These are phyloP conservation scores for Populus hybrid DNA, from an alignment of 441 rosid genomes.

Conservation along the genomic window DNA sequence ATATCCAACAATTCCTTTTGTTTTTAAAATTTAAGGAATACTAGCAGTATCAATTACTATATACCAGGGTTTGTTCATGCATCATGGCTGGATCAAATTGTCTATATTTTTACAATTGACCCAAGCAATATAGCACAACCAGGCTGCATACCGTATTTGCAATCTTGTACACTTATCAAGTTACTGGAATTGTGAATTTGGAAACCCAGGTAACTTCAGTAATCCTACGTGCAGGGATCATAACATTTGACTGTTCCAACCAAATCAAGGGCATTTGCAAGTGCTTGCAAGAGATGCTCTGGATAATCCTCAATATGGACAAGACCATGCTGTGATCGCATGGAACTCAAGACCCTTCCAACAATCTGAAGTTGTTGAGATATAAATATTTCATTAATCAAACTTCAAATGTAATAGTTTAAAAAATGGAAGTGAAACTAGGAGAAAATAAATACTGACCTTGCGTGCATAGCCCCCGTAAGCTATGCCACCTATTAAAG, in stretches of 20 bases:
- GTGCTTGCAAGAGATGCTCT: slow-evolving; percentile 42
- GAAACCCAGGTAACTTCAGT: background rate
- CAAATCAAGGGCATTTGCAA: slow-evolving; percentile 42
- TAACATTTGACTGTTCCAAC: slow-evolving; percentile 57
- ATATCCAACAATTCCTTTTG: background rate
- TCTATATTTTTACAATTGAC: background rate
- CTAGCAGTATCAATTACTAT: background rate
- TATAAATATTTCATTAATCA: background rate
- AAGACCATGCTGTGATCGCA: slow-evolving; percentile 37
- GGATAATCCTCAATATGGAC: slow-evolving; percentile 45
- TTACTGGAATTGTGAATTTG: background rate
- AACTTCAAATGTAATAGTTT: background rate
- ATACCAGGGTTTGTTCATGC: background rate
- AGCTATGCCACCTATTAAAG: slow-evolving; percentile 55
- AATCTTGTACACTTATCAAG: background rate
- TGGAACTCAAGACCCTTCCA: slow-evolving; percentile 49
- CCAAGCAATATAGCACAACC: background rate
- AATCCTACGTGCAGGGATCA: slow-evolving; percentile 8
- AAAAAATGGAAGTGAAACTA: background rate
- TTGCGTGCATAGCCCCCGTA: slow-evolving; percentile 69
- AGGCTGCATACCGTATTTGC: background rate
- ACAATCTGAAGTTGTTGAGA: slow-evolving; percentile 36
- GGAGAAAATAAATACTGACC: slow-evolving; percentile 24
- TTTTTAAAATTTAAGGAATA: background rate
- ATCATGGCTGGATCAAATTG: background rate